These are phyloP conservation scores for Tylopilus intermedius DNA, from an alignment of 768 basidiomycete genomes.

Conservation along the genomic window DNA sequence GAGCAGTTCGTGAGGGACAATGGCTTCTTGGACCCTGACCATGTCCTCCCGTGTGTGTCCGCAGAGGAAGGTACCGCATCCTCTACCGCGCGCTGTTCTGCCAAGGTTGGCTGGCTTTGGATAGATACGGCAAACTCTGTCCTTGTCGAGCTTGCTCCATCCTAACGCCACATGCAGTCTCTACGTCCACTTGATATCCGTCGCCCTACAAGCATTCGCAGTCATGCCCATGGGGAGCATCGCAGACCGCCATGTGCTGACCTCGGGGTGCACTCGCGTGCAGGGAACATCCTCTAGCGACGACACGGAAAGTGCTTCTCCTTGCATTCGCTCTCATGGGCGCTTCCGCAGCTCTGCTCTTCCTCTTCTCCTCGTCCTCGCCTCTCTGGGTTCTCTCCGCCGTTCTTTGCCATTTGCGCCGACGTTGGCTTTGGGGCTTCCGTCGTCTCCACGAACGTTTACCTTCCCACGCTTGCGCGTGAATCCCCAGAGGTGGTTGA, in stretches of 20 bases:
- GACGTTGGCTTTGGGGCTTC: conserved; percentile 87
- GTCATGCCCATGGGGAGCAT: conserved; percentile 93
- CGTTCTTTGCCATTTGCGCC: conserved; percentile 64
- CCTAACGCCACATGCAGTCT: conserved; percentile 44
- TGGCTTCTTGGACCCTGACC: conserved; percentile 47
- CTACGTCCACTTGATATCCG: conserved; percentile 83
- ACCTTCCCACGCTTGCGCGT: conserved; percentile 73
- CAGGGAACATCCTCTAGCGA: conserved; percentile 35
- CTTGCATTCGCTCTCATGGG: too few relatives aligned
- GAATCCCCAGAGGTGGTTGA: too few relatives aligned
- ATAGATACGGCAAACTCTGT: conserved; percentile 77
- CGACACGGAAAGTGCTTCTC: conserved; percentile 68
- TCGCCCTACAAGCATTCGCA: conserved; percentile 85
- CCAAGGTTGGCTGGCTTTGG: conserved; percentile 79
- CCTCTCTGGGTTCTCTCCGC: too few relatives aligned
- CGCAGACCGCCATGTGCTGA: conserved; percentile 82
- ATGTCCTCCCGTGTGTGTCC: conserved; percentile 50
- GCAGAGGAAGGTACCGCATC: conserved; percentile 5
- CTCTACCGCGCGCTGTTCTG: conserved; percentile 55
- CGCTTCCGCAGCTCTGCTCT: too few relatives aligned
- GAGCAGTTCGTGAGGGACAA: conserved; percentile 67
- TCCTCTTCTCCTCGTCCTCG: too few relatives aligned
- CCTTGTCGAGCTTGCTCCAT: not conserved
- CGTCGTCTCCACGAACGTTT: conserved; percentile 86
- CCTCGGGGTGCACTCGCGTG: too few relatives aligned